phyloP scores from a whole-genome alignment of 176 grass and related monocot genomes.

The Poa annua region DNA sequence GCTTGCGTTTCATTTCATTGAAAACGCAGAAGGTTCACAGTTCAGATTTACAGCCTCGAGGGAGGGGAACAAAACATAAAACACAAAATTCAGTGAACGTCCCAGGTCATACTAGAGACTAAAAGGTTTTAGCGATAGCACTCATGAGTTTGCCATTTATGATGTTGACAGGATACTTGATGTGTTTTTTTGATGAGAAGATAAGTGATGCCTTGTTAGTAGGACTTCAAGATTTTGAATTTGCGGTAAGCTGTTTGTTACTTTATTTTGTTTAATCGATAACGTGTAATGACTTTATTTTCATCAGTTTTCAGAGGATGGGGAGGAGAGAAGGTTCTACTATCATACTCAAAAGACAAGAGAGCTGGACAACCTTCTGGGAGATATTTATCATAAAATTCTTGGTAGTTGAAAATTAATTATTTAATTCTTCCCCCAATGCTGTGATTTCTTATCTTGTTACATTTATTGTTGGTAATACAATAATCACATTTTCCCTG shows the following conservation, averaged over 20 bases:
- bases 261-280: slow-evolving; percentile 20
- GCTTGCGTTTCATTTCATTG: no score
- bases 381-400: slow-evolving; percentile 99
- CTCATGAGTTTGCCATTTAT: slow-evolving; percentile 28
- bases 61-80: no score
- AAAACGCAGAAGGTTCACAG: no score
- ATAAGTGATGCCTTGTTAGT: slow-evolving; percentile 72
- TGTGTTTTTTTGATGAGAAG: slow-evolving; percentile 89
- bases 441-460: slow-evolving; percentile 29
- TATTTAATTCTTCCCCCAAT: slow-evolving; percentile 20
- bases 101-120: neutral
- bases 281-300: neutral
- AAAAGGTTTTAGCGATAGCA: neutral
- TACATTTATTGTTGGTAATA: slow-evolving; percentile 2
- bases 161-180: slow-evolving; percentile 80
- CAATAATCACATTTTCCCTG: neutral
- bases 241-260: slow-evolving; percentile 65
- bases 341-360: slow-evolving; percentile 96
- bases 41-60: no score
- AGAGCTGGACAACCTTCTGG: slow-evolving; percentile 97
- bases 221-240: slow-evolving; percentile 78
- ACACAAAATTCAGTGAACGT: no score
- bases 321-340: slow-evolving; percentile 79
- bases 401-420: slow-evolving; percentile 64
- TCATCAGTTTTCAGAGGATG: slow-evolving; percentile 91